Base-by-base conservation (phyloP, 345 rosid genomes). In the Brassica juncea region DNA sequence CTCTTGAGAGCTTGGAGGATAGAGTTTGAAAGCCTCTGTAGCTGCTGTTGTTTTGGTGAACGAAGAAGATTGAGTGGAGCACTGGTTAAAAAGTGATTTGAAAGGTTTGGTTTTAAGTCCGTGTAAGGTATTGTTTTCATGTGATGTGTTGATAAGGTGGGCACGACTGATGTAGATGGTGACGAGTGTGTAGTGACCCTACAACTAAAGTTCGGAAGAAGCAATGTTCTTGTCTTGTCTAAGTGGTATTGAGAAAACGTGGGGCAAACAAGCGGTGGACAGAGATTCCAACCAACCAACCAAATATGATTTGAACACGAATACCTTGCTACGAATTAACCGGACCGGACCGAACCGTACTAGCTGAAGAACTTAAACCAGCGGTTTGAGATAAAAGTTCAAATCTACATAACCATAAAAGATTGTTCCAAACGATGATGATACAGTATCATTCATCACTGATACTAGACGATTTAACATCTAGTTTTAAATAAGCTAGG, bases 121-220 rank as follows among this genome's bases (percentile, higher is more conserved):
- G 66, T 25, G 42, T 16, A 32, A 52, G 52, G 65, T 59, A 25
- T 60, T 61, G 12, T 49, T 68, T 58, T 58, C 78, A 73, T 73
- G 78, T 80, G 75, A 69, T 11, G 75, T 64, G 80, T 54, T 80
- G 83, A 80, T 71, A 65, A 75, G 79, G 76, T 80, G 19, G 76
- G 80, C 75, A 69, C 71, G 71, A 68, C 1, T 35, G 47, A 61
- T 68, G 79, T 68, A 62, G 75, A 74, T 30, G 25, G 71, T 74
- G 82, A 74, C 82, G 71, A 80, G 61, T 80, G 71, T 74, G 57
- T 12, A 2, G 66, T 35, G 78, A 79, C 82, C 78, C 78, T 79
- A 79, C 66, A 23, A 31, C 21, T n/a, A 73, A 34, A 52, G 69
- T 47, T 34, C 25, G 15, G 11, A 44, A 66, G 62, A 79, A n/a